phyloP scores from a whole-genome alignment of 176 grass and related monocot genomes.

The Musa itinerans region DNA sequence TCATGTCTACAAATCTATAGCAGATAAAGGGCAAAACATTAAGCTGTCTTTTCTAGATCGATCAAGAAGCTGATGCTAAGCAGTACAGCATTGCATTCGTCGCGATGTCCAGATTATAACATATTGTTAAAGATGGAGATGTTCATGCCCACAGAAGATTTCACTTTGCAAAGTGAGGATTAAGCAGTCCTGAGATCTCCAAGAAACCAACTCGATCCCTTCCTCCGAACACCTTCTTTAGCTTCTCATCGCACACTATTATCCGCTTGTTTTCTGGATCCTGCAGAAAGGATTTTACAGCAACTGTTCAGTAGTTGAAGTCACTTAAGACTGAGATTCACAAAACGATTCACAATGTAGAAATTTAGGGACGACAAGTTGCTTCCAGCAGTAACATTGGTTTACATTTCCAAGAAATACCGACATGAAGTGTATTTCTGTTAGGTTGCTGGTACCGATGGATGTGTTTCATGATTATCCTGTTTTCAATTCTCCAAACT shows the following conservation, averaged over 20 bases:
- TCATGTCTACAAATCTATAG: neutral
- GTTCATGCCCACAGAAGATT: neutral
- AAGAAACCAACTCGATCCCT: constrained; percentile 25
- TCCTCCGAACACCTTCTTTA: constrained; percentile 20
- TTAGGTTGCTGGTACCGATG: neutral
- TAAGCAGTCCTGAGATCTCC: constrained; percentile 27
- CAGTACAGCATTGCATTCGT: too few species aligned
- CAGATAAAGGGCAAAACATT: too few species aligned
- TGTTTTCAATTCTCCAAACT: neutral
- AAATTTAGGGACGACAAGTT: neutral
- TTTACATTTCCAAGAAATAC: neutral
- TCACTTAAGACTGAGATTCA: neutral
- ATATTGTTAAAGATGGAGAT: neutral
- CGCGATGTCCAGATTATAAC: too few species aligned
- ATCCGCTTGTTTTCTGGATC: constrained; percentile 18
- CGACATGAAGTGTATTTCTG: neutral
- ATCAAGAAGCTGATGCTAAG: neutral
- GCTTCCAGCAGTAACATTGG: neutral
- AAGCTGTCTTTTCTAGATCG: too few species aligned
- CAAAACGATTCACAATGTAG: neutral
- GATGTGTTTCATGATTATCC: neutral
- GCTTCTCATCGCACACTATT: constrained; percentile 21
- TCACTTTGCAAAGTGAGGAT: constrained; percentile 26
- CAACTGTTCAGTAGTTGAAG: neutral
- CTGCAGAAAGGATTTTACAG: constrained; percentile 4